These are phyloP conservation scores for Daldinia concentrica DNA, from an alignment of 495 filamentous ascomycete genomes.

Conservation along the genomic window DNA sequence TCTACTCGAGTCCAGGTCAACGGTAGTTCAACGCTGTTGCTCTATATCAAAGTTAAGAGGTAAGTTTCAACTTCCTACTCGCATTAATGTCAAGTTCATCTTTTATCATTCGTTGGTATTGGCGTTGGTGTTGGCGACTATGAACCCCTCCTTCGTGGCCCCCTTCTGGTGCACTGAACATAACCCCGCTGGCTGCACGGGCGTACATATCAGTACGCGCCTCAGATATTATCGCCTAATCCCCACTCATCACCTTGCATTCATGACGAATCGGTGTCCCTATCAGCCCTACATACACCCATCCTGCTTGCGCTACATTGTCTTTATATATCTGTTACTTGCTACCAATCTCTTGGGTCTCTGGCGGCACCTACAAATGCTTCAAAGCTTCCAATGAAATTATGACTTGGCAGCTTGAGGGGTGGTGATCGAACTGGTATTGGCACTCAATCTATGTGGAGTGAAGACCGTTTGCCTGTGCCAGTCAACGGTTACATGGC, in stretches of 20 bases:
- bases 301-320: constrained; percentile 5
- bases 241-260: constrained; percentile 17
- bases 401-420: background rate
- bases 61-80: background rate
- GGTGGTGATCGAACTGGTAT: background rate
- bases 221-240: background rate
- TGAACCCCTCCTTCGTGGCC: constrained; percentile 6
- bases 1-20: background rate
- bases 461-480: background rate
- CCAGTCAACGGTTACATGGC: constrained; percentile 1
- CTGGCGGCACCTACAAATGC: constrained; percentile 1
- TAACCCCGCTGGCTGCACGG: constrained; percentile 4
- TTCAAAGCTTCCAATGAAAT: constrained; percentile 18
- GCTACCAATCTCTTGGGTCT: constrained; percentile 7
- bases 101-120: background rate
- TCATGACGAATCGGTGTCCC: constrained; percentile 9
- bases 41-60: background rate
- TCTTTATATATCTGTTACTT: constrained; percentile 6
- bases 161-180: background rate
- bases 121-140: background rate
- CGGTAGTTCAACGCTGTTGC: background rate
- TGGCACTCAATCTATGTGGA: constrained; percentile 3
- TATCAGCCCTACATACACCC: constrained; percentile 13
- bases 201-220: background rate
- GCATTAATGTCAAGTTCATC: background rate